Evolutionary conservation across 108 stramenopile species (phyloP), one percentile per base, ranked within the genome.

Genomic region (Discostella pseudostelligera): DNA sequence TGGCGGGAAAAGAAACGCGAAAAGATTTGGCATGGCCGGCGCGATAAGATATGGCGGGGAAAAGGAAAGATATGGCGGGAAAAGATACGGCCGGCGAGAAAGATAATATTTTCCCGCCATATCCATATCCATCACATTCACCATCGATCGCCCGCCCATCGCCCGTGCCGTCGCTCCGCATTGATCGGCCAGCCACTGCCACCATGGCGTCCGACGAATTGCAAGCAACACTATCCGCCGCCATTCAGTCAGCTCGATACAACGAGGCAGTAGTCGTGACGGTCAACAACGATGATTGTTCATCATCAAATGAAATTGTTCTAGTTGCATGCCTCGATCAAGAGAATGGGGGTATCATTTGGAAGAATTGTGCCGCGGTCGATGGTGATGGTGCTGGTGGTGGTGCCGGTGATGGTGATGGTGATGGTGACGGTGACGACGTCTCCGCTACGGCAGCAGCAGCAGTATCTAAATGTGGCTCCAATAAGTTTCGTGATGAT

Each of bases 321-420:
- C 65, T 93, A 24, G 75, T 83, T 8, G 81, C 92, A 22, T 73
- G 57, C 21, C 56, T 93, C 35, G 92, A 90, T 56, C 24, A 63
- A 20, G 61, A 79, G 8, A 78, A 88, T 63, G 92, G 92, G 21
- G 89, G 89, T 8, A 70, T 93, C 45, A 42, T 69, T 9, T 93
- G 92, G 92, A 82, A 78, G 61, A 62, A 70, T 6, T 35, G 17
- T 56, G 55, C 65, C 1, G 32, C 62, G 0, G 21, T n/a, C n/a
- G 11, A 4, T 11, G 46, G 0, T 0, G 46, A 17, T 11, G 13
- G 9, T 49, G 68, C 61, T 14, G n/a, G 49, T 61, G 4, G 3
- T 35, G 19, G 35, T 77, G n/a, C 22, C 46, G 37, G 37, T 50
- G 10, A 12, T 20, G 5, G 32, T 37, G 42, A 39, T 8, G 62